These are phyloP conservation scores for Elongisporangium senticosum DNA, from an alignment of 352 stramenopile species.

Conservation along the genomic window DNA sequence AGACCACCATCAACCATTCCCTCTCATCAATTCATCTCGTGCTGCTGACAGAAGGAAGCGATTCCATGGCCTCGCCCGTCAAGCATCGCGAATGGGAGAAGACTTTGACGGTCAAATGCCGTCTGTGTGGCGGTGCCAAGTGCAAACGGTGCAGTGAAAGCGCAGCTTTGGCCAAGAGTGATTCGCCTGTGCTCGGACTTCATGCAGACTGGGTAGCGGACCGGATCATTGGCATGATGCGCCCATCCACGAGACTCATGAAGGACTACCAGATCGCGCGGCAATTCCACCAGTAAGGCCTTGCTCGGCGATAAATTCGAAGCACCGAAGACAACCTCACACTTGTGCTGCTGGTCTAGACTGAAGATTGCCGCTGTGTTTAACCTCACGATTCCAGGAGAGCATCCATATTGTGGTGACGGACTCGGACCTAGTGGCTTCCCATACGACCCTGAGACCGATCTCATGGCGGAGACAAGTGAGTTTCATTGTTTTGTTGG, in stretches of 20 bases:
- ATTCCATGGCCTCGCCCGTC: slow-evolving; percentile 57
- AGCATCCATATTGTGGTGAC: slow-evolving; percentile 89
- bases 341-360: slow-evolving; percentile 19
- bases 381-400: slow-evolving; percentile 88
- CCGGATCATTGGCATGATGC: slow-evolving; percentile 87
- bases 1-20: neutral
- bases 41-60: neutral
- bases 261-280: slow-evolving; percentile 72
- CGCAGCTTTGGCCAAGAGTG: slow-evolving; percentile 60
- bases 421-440: slow-evolving; percentile 71
- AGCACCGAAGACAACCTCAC: slow-evolving; percentile 2
- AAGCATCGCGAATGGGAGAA: slow-evolving; percentile 82
- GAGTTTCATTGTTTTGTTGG: slow-evolving; percentile 7
- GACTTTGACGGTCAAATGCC: slow-evolving; percentile 75
- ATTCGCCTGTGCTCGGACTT: slow-evolving; percentile 69
- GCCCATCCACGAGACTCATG: slow-evolving; percentile 79
- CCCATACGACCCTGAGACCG: slow-evolving; percentile 84
- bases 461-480: slow-evolving; percentile 87
- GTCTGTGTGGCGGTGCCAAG: slow-evolving; percentile 78
- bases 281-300: slow-evolving; percentile 69
- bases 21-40: no score
- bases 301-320: neutral
- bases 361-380: slow-evolving; percentile 82
- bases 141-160: slow-evolving; percentile 86
- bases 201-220: slow-evolving; percentile 88